These are phyloP conservation scores for Fusarium penzigii DNA, from an alignment of 2,329 filamentous ascomycete species.

Conservation along the genomic window DNA sequence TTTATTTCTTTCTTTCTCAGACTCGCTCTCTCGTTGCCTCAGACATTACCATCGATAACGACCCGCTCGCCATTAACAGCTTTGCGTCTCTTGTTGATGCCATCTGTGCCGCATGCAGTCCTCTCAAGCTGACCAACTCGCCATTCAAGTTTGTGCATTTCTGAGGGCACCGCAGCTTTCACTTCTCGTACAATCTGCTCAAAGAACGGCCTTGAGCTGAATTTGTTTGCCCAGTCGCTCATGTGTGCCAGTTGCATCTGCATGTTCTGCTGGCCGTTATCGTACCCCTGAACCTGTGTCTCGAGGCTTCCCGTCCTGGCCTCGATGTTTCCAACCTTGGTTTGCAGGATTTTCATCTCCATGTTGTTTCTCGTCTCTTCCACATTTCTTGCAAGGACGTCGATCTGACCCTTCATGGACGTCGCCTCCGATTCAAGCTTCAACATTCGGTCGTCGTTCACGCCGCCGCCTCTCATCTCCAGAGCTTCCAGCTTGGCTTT, in stretches of 20 bases:
- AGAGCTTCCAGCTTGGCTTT: too few species aligned
- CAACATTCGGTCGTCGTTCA: too few species aligned
- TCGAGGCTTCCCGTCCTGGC: conserved; percentile 1
- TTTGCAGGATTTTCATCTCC: too few species aligned
- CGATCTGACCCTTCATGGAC: too few species aligned
- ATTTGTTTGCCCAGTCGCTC: conserved; percentile 50
- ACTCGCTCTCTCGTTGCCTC: background rate
- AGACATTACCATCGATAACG: conserved; percentile 11
- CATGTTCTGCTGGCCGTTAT: conserved; percentile 33
- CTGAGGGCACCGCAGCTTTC: conserved; percentile 27
- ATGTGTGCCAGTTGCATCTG: conserved; percentile 41
- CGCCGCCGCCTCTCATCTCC: too few species aligned
- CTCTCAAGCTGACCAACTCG: conserved; percentile 26
- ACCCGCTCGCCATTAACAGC: conserved; percentile 18
- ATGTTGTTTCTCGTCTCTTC: too few species aligned
- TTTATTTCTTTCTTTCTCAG: too few species aligned
- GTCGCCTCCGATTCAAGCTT: too few species aligned
- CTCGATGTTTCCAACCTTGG: too few species aligned
- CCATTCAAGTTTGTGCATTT: conserved; percentile 17
- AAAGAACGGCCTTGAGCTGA: conserved; percentile 46
- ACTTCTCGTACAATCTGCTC: conserved; percentile 42
- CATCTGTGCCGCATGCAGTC: conserved; percentile 7
- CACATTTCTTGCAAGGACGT: too few species aligned
- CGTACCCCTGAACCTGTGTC: conserved; percentile 15
- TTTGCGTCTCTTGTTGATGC: conserved; percentile 25